phyloP scores from a whole-genome alignment of 495 filamentous ascomycete species.

The Neurospora terricola region DNA sequence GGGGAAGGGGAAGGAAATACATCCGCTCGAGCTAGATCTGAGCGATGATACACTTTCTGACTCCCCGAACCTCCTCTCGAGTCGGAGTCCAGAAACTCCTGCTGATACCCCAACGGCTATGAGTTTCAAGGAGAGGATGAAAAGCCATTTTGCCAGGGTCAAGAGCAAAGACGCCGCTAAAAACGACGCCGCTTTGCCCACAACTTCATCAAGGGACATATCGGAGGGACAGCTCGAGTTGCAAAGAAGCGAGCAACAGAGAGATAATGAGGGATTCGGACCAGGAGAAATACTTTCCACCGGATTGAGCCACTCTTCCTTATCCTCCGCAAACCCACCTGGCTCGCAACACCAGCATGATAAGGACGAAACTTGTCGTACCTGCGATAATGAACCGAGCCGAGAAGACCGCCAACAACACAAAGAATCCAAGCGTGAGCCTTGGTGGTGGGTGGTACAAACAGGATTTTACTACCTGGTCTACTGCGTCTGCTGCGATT shows the following conservation, averaged over 20 bases:
- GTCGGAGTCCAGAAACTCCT: not conserved
- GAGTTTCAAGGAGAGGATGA: not conserved
- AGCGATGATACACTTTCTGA: not conserved
- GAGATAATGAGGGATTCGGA: not conserved
- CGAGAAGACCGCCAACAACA: not conserved
- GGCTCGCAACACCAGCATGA: not conserved
- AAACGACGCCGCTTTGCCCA: not conserved
- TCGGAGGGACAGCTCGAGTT: not conserved
- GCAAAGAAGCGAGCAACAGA: not conserved
- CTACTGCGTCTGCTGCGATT: not conserved
- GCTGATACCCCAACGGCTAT: not conserved
- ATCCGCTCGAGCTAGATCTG: not conserved
- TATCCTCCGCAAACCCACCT: not conserved
- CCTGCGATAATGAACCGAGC: not conserved
- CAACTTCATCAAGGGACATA: not conserved
- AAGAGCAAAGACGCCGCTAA: not conserved
- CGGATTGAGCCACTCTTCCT: not conserved
- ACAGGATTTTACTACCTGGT: not conserved
- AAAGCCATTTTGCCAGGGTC: not conserved
- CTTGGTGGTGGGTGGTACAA: not conserved
- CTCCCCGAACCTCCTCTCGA: not conserved
- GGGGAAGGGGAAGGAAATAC: not conserved
- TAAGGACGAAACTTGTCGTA: not conserved
- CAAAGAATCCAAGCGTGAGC: not conserved
- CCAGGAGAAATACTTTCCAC: not conserved